Percentiles rank a stretch among this genome's conserved stretches.
These are phyloP conservation scores for Discostella pseudostelligera DNA, from an alignment of 108 stramenopile species.

Conservation along the genomic window DNA sequence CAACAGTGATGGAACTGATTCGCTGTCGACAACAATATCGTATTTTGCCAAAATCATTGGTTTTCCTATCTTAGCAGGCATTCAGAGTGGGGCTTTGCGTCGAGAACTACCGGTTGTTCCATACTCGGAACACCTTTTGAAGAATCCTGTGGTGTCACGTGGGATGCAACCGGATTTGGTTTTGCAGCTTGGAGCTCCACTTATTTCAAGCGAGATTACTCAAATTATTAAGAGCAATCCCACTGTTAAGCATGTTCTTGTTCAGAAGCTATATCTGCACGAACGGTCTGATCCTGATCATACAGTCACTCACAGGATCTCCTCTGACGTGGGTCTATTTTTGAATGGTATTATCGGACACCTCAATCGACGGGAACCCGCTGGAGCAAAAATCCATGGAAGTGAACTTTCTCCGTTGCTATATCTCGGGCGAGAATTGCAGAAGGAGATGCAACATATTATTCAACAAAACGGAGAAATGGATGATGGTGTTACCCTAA, in stretches of 20 bases:
- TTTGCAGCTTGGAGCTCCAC: conserved; percentile 82
- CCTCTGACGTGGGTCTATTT: conserved; percentile 51
- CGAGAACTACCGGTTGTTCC: conserved; percentile 63
- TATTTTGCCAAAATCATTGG: conserved; percentile 67
- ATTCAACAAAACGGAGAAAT: conserved; percentile 35
- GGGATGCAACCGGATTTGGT: conserved; percentile 83
- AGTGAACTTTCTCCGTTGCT: conserved; percentile 70
- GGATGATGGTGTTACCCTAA: conserved; percentile 36
- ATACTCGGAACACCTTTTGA: conserved; percentile 81
- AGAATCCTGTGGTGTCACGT: conserved; percentile 54
- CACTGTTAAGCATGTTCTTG: conserved; percentile 53
- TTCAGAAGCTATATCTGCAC: conserved; percentile 60
- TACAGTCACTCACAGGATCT: conserved; percentile 69
- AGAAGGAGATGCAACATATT: conserved; percentile 58
- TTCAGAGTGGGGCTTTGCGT: conserved; percentile 64
- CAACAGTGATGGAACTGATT: conserved; percentile 27
- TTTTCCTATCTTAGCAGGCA: conserved; percentile 76
- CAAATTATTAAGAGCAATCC: conserved; percentile 50
- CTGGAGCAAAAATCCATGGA: conserved; percentile 4
- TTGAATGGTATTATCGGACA: conserved; percentile 27
- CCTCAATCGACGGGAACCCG: conserved; percentile 11
- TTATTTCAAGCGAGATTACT: conserved; percentile 80
- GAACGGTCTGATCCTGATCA: conserved; percentile 73
- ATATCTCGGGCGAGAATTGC: conserved; percentile 53
- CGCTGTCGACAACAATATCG: conserved; percentile 46